Evolutionary conservation across 371 early-diverging fungal species (phyloP).

Genomic region (Mucor saturninus): DNA sequence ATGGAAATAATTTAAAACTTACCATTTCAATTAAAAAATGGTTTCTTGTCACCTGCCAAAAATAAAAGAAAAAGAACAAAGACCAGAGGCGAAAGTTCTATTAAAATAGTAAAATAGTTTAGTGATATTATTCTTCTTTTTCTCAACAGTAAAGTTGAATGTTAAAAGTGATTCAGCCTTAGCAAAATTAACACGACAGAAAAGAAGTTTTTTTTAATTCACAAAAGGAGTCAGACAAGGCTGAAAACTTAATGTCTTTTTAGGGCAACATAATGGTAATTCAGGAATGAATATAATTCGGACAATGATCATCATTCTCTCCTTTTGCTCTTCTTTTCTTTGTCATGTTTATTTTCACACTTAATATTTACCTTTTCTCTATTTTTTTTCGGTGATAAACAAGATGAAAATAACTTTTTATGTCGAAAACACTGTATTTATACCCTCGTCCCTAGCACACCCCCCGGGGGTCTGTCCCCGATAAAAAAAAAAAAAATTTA

Average conservation of each 20-base stretch:
- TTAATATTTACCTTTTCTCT: background rate
- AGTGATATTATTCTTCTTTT: background rate
- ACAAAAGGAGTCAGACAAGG: conserved; percentile 34
- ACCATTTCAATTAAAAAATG: conserved; percentile 10
- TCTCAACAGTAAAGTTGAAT: background rate
- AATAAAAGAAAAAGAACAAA: background rate
- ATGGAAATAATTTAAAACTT: conserved; percentile 4
- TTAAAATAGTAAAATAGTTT: background rate
- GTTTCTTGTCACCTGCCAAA: background rate
- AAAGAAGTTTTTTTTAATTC: background rate
- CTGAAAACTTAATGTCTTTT: conserved; percentile 38
- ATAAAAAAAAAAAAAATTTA: too few relatives aligned
- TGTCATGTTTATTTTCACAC: background rate
- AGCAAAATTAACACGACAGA: background rate
- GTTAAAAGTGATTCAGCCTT: background rate
- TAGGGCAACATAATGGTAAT: conserved; percentile 42
- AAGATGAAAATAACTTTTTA: too few relatives aligned
- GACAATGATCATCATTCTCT: conserved; percentile 33
- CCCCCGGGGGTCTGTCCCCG: too few relatives aligned
- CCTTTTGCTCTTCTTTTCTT: background rate
- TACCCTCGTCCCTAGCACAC: too few relatives aligned
- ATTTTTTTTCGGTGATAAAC: too few relatives aligned
- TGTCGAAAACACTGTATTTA: too few relatives aligned
- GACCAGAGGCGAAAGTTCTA: background rate
- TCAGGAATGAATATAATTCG: conserved; percentile 29